Evolutionary conservation across 768 basidiomycete species (phyloP).

Genomic region (Mycena sanguinolenta): DNA sequence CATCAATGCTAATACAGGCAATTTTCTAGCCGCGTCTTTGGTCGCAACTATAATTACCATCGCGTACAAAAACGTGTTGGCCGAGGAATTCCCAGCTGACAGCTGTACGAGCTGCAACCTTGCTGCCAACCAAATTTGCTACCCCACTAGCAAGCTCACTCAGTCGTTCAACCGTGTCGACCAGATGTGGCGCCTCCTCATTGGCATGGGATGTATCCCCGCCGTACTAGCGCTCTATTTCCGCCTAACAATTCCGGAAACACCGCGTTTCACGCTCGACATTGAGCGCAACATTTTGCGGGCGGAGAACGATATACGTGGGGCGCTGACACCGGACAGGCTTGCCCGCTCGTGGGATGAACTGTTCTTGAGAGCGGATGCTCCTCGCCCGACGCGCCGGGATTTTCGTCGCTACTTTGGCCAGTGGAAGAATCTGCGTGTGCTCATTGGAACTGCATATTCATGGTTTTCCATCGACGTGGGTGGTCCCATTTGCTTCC

Average conservation of each 20-base stretch:
- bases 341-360: conserved; percentile 67
- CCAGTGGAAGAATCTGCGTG: conserved; percentile 81
- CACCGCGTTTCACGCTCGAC: conserved; percentile 93
- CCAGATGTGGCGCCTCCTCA: conserved; percentile 87
- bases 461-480: conserved; percentile 93
- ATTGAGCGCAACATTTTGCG: conserved; percentile 86
- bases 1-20: background rate
- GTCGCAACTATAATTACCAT: conserved; percentile 44
- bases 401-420: conserved; percentile 81
- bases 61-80: background rate
- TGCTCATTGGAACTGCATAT: conserved; percentile 82
- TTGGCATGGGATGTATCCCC: conserved; percentile 89
- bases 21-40: conserved; percentile 68
- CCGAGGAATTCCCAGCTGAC: background rate
- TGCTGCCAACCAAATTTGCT: background rate
- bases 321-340: conserved; percentile 66
- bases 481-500: conserved; percentile 40
- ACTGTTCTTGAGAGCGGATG: conserved; percentile 68
- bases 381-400: conserved; percentile 73
- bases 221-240: conserved; percentile 88
- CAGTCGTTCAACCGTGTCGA: conserved; percentile 66
- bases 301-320: conserved; percentile 79
- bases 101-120: background rate
- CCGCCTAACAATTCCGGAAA: conserved; percentile 95
- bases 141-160: background rate